Base-by-base conservation (phyloP, 1,284 basidiomycete genomes). In the Neotropicomus parvogracilis region DNA sequence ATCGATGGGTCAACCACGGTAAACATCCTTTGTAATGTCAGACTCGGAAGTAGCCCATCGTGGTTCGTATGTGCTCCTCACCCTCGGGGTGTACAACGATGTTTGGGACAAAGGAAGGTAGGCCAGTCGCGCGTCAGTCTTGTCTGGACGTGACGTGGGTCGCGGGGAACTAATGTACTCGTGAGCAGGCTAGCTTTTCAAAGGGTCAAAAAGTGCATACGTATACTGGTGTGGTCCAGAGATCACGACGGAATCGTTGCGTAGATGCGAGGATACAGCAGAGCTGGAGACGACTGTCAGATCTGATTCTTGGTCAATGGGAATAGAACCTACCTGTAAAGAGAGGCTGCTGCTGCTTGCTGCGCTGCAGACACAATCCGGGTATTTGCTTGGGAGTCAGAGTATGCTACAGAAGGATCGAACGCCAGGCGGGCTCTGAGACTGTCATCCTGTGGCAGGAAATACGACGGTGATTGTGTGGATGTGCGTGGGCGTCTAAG, bases 301-400 rank as follows among this genome's bases (percentile, higher is more conserved):
- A 24, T 8, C 24, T 8, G n/a, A 24, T 24, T 8, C 8, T 24
- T 24, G 5, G 24, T 8, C 24, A 8, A 24, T 8, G 24, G 8
- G 28, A 29, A 31, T n/a, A 14, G 32, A 14, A n/a, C 4, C 10
- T 54, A 79, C 82, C 77, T 81, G 67, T 85, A 85, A 32, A 85
- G 74, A 3, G 79, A 69, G 29, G 70, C 58, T 3, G 77, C 65
- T 2, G 59, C 45, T n/a, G 48, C 50, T 35, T 51, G 56, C 16
- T 53, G 57, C 16, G 42, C 27, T 17, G 45, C 31, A 27, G 16
- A 33, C 34, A 31, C 11, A 31, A 34, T 28, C 37, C 20, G 38
- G 26, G 27, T 2, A 33, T 44, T 35, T 17, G 49, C 45, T 27
- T 54, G 53, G 10, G 52, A 48, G 19, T 51, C 60, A 19, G 53